phyloP scores from a whole-genome alignment of 495 filamentous ascomycete species.

The Penicillium robsamsonii region DNA sequence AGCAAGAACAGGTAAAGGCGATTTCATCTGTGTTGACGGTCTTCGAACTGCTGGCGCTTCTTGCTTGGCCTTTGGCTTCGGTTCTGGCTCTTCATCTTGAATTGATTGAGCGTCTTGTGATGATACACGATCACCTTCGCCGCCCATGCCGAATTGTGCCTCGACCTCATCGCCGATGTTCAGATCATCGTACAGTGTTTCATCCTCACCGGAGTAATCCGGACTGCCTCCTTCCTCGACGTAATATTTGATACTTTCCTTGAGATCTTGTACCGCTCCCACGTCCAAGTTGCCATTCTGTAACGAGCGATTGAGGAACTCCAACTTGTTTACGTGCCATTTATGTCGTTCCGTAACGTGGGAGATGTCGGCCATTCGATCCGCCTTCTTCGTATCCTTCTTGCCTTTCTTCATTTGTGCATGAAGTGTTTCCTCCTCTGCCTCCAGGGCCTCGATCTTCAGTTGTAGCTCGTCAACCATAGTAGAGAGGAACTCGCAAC shows the following conservation, averaged over 20 bases:
- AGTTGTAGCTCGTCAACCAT: constrained; percentile 93
- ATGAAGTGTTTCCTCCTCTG: constrained; percentile 82
- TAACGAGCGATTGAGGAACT: constrained; percentile 82
- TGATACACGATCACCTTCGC: constrained; percentile 81
- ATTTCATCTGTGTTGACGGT: constrained; percentile 89
- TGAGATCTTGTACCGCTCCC: constrained; percentile 77
- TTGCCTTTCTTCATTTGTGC: constrained; percentile 93
- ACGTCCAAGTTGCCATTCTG: constrained; percentile 90
- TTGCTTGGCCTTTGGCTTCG: constrained; percentile 53
- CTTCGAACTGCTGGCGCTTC: constrained; percentile 57
- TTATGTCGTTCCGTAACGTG: constrained; percentile 87
- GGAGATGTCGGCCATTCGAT: constrained; percentile 83
- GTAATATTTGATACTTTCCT: constrained; percentile 93
- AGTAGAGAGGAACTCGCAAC: constrained; percentile 74
- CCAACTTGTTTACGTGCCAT: constrained; percentile 91
- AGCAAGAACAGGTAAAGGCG: constrained; percentile 83
- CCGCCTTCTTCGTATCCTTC: constrained; percentile 75
- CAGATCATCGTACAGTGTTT: constrained; percentile 92
- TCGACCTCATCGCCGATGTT: constrained; percentile 87
- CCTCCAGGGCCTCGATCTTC: constrained; percentile 89
- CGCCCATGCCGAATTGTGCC: constrained; percentile 73
- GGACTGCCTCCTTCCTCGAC: constrained; percentile 83
- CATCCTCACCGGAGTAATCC: constrained; percentile 84
- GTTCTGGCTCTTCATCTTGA: constrained; percentile 75
- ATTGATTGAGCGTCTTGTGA: constrained; percentile 94